Evolutionary conservation across 2,329 filamentous ascomycete genomes (phyloP).

Genomic region (Claviceps sp.): DNA sequence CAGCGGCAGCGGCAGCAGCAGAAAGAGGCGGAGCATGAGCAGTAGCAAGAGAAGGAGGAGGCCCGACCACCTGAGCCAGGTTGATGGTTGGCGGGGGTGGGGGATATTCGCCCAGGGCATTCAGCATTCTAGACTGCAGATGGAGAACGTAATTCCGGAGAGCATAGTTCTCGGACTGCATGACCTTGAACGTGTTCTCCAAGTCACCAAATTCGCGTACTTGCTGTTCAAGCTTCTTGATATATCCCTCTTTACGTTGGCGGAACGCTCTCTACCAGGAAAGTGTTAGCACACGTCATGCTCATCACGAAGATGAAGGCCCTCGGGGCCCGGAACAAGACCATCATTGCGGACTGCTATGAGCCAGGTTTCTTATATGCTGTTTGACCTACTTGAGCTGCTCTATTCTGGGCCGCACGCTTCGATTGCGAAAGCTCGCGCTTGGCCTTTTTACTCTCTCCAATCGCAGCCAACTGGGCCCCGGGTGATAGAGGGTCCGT

Average conservation of each 20-base stretch:
- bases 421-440: slow-evolving; percentile 91
- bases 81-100: slow-evolving; percentile 71
- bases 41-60: background rate
- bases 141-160: slow-evolving; percentile 87
- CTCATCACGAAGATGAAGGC: background rate
- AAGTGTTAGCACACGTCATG: background rate
- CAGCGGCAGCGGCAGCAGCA: background rate
- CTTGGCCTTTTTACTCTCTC: slow-evolving; percentile 62
- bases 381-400: slow-evolving; percentile 63
- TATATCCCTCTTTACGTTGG: slow-evolving; percentile 94
- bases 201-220: slow-evolving; percentile 68
- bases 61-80: slow-evolving; percentile 28
- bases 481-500: slow-evolving; percentile 17
- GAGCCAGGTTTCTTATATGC: too few relatives aligned
- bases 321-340: background rate
- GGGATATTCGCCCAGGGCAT: slow-evolving; percentile 71
- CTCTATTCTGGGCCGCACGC: slow-evolving; percentile 89
- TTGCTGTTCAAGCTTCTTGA: slow-evolving; percentile 92
- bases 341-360: background rate
- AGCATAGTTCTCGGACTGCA: slow-evolving; percentile 80
- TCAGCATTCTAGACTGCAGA: slow-evolving; percentile 74
- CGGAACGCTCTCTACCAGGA: slow-evolving; percentile 75
- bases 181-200: slow-evolving; percentile 62
- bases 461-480: slow-evolving; percentile 16
- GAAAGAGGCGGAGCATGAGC: background rate